Conservation (phyloP, 805 yeast species). For the Ogataea allantospora region DNA sequence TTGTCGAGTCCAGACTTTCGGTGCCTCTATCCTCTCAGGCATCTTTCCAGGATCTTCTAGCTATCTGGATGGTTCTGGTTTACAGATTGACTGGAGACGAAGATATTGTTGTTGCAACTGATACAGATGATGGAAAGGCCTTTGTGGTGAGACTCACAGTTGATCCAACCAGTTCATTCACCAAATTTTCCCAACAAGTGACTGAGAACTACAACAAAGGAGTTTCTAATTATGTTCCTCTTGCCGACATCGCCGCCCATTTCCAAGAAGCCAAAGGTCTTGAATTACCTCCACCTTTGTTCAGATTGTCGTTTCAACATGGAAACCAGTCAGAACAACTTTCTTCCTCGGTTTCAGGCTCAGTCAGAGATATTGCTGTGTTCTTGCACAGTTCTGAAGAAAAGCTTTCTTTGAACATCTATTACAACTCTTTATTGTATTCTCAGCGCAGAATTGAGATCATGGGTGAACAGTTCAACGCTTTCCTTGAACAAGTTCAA, state of each 20-base stretch:
- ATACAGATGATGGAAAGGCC: slow-evolving; percentile 43
- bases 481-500: slow-evolving; percentile 44
- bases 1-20: slow-evolving; percentile 57
- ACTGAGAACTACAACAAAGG: slow-evolving; percentile 38
- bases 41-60: slow-evolving; percentile 52
- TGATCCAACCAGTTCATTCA: slow-evolving; percentile 53
- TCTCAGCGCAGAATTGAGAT: slow-evolving; percentile 64
- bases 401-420: slow-evolving; percentile 39
- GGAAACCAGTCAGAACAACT: slow-evolving; percentile 39
- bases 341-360: slow-evolving; percentile 48
- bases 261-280: slow-evolving; percentile 49
- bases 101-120: slow-evolving; percentile 83
- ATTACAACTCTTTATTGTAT: slow-evolving; percentile 76
- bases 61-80: slow-evolving; percentile 68
- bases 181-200: slow-evolving; percentile 48
- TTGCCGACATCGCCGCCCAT: slow-evolving; percentile 53
- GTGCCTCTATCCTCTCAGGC: slow-evolving; percentile 29
- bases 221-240: slow-evolving; percentile 40
- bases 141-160: slow-evolving; percentile 64
- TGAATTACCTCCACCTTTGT: slow-evolving; percentile 61
- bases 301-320: slow-evolving; percentile 58
- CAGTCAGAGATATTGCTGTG: slow-evolving; percentile 63
- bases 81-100: slow-evolving; percentile 91
- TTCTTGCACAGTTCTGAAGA: slow-evolving; percentile 38
- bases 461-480: slow-evolving; percentile 69